phyloP scores from a whole-genome alignment of 2,329 filamentous ascomycete species.

The Penicillium paneum region DNA sequence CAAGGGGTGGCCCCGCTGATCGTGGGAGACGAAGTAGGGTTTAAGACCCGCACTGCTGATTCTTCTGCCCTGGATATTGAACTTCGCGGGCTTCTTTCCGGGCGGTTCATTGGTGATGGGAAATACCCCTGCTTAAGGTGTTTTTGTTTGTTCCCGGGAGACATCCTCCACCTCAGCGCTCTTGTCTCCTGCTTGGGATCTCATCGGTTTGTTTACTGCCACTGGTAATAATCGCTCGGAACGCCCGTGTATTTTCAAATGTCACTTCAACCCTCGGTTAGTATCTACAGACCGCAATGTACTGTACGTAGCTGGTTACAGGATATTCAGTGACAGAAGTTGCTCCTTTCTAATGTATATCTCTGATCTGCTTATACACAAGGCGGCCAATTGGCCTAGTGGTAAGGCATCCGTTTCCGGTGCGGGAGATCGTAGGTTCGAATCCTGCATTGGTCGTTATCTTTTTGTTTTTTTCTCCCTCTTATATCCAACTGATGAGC shows the following conservation, averaged over 20 bases:
- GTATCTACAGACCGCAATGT: background rate
- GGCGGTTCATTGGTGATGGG: background rate
- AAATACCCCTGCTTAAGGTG: background rate
- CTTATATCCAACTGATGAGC: no score
- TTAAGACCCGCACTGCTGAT: background rate
- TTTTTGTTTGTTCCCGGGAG: background rate
- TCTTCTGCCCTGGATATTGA: background rate
- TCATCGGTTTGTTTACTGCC: background rate
- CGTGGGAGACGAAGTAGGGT: background rate
- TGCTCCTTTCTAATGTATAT: no score
- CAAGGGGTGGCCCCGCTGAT: slow-evolving; percentile 15
- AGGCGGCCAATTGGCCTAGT: slow-evolving; percentile 29
- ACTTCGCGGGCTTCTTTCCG: background rate
- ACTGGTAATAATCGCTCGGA: no score
- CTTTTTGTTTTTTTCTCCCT: slow-evolving; percentile 7
- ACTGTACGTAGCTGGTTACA: no score
- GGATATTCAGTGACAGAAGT: no score
- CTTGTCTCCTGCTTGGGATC: background rate
- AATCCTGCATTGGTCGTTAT: slow-evolving; percentile 29
- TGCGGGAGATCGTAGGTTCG: slow-evolving; percentile 30
- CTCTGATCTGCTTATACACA: background rate
- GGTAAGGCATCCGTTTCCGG: slow-evolving; percentile 31
- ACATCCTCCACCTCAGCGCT: background rate
- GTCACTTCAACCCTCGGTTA: rapidly evolving
- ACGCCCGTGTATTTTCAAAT: background rate